phyloP scores from a whole-genome alignment of 2,329 filamentous ascomycete species.

The Aspergillus ustus region DNA sequence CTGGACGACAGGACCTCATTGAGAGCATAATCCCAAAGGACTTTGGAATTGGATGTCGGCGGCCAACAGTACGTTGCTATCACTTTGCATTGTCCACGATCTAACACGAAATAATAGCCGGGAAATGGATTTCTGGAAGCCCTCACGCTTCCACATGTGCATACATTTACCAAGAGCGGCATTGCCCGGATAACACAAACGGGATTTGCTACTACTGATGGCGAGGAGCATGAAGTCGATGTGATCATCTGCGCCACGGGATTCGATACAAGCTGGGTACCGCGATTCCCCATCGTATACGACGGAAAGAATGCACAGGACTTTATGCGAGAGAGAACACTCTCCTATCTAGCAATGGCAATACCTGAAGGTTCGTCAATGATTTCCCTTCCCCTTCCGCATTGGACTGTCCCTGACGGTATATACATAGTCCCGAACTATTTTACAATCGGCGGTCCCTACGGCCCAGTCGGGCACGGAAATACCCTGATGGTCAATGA shows the following conservation, averaged over 20 bases:
- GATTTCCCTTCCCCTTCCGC: no score
- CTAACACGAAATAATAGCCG: conserved; percentile 24
- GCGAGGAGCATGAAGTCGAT: conserved; percentile 30
- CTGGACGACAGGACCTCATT: conserved; percentile 34
- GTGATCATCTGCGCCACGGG: conserved; percentile 39
- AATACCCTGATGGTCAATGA: no score
- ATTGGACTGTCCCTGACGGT: no score
- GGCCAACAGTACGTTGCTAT: conserved; percentile 35
- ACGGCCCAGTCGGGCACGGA: no score
- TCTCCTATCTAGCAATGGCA: neutral
- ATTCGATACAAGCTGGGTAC: neutral
- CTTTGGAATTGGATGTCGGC: conserved; percentile 47
- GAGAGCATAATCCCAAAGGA: conserved; percentile 41
- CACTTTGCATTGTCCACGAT: no score
- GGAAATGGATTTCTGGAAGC: conserved; percentile 61
- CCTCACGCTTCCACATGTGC: conserved; percentile 60
- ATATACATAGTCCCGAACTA: no score
- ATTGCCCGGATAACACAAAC: conserved; percentile 50
- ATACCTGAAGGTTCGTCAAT: neutral
- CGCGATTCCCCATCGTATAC: conserved; percentile 24
- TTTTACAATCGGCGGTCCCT: no score
- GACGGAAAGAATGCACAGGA: conserved; percentile 8
- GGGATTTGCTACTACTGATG: conserved; percentile 35
- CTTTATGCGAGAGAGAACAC: neutral
- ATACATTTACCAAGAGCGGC: conserved; percentile 18